Conservation (phyloP, 768 basidiomycete genomes). For the Collybiopsis confluens region DNA sequence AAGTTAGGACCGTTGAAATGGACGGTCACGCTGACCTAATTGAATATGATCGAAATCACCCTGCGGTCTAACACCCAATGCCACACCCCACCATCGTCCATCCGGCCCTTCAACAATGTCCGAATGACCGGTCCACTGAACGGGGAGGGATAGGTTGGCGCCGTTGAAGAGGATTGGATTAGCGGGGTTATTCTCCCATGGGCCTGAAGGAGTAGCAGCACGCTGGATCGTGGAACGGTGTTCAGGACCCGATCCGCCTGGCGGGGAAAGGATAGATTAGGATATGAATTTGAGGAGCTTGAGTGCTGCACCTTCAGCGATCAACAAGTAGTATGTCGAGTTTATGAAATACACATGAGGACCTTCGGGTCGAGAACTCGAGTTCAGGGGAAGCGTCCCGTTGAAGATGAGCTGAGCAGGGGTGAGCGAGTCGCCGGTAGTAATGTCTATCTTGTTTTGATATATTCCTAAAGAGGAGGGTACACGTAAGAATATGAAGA, state of each 20-base stretch:
- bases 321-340: conserved; percentile 34
- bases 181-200: conserved; percentile 35
- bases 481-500: not conserved
- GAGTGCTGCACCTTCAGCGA: conserved; percentile 29
- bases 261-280: not conserved
- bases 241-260: conserved; percentile 30
- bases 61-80: conserved; percentile 35
- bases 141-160: conserved; percentile 26
- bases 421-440: conserved; percentile 32
- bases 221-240: conserved; percentile 36
- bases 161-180: conserved; percentile 39
- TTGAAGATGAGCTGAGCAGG: conserved; percentile 30
- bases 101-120: conserved; percentile 30
- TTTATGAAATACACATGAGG: conserved; percentile 36
- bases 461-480: conserved; percentile 26
- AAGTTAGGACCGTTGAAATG: not conserved
- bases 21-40: conserved; percentile 19
- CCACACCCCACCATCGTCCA: conserved; percentile 37
- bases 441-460: conserved; percentile 34
- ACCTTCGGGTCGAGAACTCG: conserved; percentile 33
- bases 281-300: not conserved
- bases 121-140: conserved; percentile 35
- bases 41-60: conserved; percentile 30
- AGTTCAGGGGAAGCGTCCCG: conserved; percentile 32
- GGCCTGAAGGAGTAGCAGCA: conserved; percentile 32